Base-by-base conservation (phyloP, 208 protist genomes). In the Wallacemonas sp. region DNA sequence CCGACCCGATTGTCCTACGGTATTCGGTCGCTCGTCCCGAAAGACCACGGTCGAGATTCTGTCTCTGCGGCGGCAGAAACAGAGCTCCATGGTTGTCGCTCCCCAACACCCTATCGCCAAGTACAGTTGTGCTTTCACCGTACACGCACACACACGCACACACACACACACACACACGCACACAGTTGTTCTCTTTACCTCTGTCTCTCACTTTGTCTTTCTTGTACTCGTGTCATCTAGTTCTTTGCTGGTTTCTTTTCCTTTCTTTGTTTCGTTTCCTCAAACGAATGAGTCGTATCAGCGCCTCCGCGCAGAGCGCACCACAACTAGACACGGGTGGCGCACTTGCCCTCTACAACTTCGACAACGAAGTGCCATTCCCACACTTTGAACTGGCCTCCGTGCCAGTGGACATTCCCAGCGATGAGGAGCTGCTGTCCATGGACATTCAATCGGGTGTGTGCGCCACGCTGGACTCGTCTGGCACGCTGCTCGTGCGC, bases 371-470 rank as follows among this genome's bases (percentile, higher is more conserved):
- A 29, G 34, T 34, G 8, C 32, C 56, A 4, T 14, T 56, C 3
- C 80, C 75, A 2, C 68, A 60, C 12, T 86, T 81, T 69, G 80
- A 86, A 27, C 64, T 86, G 19, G 72, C 56, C 0, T 46, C 55
- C 23, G 46, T 86, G 16, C 34, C 61, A 32, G 62, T 81, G 16
- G 67, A 76, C 34, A 30, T 80, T 8, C n/a, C 39, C 1, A 16
- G n/a, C 14, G 55, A 60, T 16, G 77, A 88, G 67, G 34, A 43
- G 14, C 30, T 90, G 39, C 43, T 81, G 1, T 80, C 43, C 36
- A 61, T 83, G 24, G 86, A 95, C 70, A 85, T 76, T 47, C 89
- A 95, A 62, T 55, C 58, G 11, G 80, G 81, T 34, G 70, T 91
- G 11, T 57, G 88, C 56, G 86, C 86, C 2, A 29, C 86, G 4